phyloP scores from a whole-genome alignment of 2,329 filamentous ascomycete genomes.

The Alternaria sp. region DNA sequence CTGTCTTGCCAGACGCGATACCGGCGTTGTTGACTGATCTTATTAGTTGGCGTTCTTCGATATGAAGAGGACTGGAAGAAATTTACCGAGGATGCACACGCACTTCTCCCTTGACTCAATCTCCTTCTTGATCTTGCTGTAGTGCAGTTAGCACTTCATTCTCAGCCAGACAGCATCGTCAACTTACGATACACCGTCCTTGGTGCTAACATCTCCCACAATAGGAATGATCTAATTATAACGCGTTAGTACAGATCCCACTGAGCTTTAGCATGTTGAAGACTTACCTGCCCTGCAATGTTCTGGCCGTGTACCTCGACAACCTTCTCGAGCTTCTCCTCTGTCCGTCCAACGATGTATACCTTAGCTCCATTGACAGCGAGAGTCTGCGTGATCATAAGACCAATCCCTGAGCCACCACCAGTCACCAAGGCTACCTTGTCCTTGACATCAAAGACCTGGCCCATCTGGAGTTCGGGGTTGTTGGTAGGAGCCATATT shows the following conservation, averaged over 20 bases:
- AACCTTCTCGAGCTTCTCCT: constrained; percentile 60
- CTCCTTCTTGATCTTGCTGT: constrained; percentile 53
- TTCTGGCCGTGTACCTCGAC: constrained; percentile 55
- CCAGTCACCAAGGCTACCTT: constrained; percentile 56
- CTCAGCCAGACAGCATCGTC: not conserved
- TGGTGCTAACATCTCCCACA: constrained; percentile 55
- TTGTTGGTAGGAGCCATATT: constrained; percentile 48
- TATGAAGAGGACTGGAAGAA: constrained; percentile 46
- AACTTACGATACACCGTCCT: constrained; percentile 53
- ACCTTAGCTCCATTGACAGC: constrained; percentile 59
- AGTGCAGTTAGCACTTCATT: constrained; percentile 10
- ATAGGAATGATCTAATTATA: constrained; percentile 54
- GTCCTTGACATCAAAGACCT: constrained; percentile 52
- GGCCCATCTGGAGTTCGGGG: constrained; percentile 41
- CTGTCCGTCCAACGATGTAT: constrained; percentile 59
- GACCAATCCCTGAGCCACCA: constrained; percentile 58
- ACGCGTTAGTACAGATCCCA: not conserved
- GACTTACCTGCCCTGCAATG: constrained; percentile 50
- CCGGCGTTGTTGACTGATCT: constrained; percentile 52
- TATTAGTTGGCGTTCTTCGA: constrained; percentile 49
- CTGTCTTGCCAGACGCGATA: constrained; percentile 52
- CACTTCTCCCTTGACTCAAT: constrained; percentile 56
- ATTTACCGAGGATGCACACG: constrained; percentile 55
- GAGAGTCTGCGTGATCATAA: constrained; percentile 59
- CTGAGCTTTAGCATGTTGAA: not conserved